A percentile compares a stretch with the other conserved stretches of the same genome.
Conservation (phyloP, 176 grass and related monocot species). For the Cenchrus fungigraminus region DNA sequence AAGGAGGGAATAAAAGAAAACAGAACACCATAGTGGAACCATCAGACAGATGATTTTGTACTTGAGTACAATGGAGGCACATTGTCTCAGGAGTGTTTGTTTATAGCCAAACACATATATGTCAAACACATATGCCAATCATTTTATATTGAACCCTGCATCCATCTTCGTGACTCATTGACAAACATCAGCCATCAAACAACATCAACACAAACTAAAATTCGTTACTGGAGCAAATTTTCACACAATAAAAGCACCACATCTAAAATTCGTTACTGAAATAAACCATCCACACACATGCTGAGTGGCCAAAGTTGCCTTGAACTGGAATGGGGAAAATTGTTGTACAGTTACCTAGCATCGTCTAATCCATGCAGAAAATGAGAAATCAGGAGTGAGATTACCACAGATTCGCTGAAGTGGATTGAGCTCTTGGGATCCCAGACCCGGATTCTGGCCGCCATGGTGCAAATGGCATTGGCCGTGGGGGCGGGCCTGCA, state of each 20-base stretch:
- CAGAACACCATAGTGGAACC: constrained; percentile 30
- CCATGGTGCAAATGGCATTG: too few species aligned
- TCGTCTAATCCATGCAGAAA: too few species aligned
- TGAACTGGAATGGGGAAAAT: too few species aligned
- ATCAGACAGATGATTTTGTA: constrained; percentile 34
- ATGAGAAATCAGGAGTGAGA: too few species aligned
- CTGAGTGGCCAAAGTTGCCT: too few species aligned
- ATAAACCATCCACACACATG: not conserved
- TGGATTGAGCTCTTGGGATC: too few species aligned
- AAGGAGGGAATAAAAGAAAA: not conserved
- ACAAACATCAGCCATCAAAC: not conserved
- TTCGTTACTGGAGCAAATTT: not conserved
- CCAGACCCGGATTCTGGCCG: too few species aligned
- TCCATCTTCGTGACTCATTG: not conserved
- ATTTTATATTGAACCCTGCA: too few species aligned
- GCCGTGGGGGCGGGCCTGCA: too few species aligned
- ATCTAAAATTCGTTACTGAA: not conserved
- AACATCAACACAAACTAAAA: not conserved
- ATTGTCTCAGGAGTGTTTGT: constrained; percentile 37
- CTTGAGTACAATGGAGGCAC: constrained; percentile 27
- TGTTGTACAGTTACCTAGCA: too few species aligned
- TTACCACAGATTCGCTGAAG: too few species aligned
- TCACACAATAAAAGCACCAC: not conserved
- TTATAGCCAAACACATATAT: constrained; percentile 14
- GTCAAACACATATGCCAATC: too few species aligned